Percentiles rank a stretch among this genome's conserved stretches.
These are phyloP conservation scores for Ajuga reptans DNA, from an alignment of 305 asterid species.

Conservation along the genomic window DNA sequence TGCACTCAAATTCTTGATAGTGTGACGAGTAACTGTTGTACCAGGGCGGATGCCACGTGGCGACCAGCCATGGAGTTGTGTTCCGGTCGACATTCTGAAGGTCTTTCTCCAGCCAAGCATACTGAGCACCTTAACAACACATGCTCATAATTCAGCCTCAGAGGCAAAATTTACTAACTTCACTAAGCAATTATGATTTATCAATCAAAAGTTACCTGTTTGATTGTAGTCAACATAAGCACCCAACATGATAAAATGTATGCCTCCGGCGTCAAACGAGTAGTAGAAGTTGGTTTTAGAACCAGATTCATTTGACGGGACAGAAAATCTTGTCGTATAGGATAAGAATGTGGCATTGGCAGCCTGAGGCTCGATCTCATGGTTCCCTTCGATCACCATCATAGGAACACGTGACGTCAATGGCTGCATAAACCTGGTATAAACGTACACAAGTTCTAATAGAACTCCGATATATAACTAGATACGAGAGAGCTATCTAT, in stretches of 20 bases:
- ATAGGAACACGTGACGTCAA: constrained; percentile 62
- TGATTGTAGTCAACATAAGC: constrained; percentile 66
- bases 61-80: constrained; percentile 69
- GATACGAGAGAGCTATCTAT: neutral
- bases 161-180: neutral
- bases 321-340: constrained; percentile 51
- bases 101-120: constrained; percentile 61
- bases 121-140: constrained; percentile 50
- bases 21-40: constrained; percentile 81
- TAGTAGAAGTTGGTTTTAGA: constrained; percentile 59
- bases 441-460: neutral
- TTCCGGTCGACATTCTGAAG: constrained; percentile 43
- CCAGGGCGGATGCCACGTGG: constrained; percentile 87
- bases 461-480: neutral
- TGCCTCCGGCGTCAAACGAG: constrained; percentile 69
- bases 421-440: constrained; percentile 72
- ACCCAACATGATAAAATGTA: constrained; percentile 75
- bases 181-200: neutral
- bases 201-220: constrained; percentile 34
- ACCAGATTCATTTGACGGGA: constrained; percentile 69
- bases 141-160: neutral
- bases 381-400: constrained; percentile 91
- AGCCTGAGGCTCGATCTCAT: constrained; percentile 76
- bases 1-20: constrained; percentile 84
- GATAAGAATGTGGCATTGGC: constrained; percentile 43